A percentile compares a stretch with the other conserved stretches of the same genome.
Evolutionary conservation across 1,284 basidiomycete genomes (phyloP).

Genomic region (Microbotryum lychnidis-dioicae): DNA sequence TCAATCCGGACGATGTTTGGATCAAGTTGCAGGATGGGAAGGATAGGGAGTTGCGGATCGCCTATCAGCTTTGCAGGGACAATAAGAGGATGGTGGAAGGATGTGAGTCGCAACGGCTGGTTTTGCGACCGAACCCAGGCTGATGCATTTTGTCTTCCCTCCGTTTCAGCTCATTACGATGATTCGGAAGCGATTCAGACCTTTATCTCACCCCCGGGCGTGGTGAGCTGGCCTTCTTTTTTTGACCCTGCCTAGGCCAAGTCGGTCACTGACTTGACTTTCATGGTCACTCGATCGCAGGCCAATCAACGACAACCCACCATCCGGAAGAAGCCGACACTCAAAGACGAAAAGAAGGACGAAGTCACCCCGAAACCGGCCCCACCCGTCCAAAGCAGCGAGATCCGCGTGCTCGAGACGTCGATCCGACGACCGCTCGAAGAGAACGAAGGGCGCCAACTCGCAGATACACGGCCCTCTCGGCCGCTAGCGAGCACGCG

Average conservation of each 20-base stretch:
- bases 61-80: conserved; percentile 86
- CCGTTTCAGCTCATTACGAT: conserved; percentile 18
- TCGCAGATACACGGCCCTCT: conserved; percentile 1
- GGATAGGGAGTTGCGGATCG: conserved; percentile 93
- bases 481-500: conserved; percentile 15
- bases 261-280: background rate
- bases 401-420: conserved; percentile 25
- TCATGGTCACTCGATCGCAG: background rate
- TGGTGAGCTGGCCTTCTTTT: conserved; percentile 1
- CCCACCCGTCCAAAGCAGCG: conserved; percentile 8
- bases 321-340: conserved; percentile 8
- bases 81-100: conserved; percentile 70
- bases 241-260: too few relatives aligned
- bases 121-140: conserved; percentile 33
- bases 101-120: conserved; percentile 42
- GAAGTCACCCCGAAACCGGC: background rate
- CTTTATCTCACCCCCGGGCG: conserved; percentile 23
- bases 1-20: conserved; percentile 76
- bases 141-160: background rate
- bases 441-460: conserved; percentile 12
- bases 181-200: conserved; percentile 28
- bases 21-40: conserved; percentile 71
- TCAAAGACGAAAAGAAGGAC: conserved; percentile 5
- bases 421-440: conserved; percentile 14
- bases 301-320: conserved; percentile 23